Evolutionary conservation across 2,329 filamentous ascomycete species (phyloP).

Genomic region (Calonectria pseudoreteaudii): DNA sequence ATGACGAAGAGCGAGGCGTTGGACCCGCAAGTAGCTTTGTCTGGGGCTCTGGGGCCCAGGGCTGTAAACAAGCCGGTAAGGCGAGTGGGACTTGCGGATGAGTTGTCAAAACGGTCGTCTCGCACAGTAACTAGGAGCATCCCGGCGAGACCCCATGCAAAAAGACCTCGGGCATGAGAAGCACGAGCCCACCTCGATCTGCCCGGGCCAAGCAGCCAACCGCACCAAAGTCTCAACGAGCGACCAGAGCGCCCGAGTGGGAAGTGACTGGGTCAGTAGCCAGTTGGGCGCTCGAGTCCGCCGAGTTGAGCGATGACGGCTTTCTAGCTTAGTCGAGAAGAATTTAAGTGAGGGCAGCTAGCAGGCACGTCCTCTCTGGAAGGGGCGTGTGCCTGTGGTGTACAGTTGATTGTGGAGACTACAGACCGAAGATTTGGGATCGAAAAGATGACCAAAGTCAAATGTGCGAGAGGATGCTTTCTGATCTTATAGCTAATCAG

Average conservation of each 20-base stretch:
- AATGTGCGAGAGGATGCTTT: slow-evolving; percentile 35
- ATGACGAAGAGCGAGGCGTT: slow-evolving; percentile 46
- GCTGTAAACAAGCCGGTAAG: slow-evolving; percentile 31
- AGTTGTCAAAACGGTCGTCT: slow-evolving; percentile 52
- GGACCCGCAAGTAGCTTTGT: slow-evolving; percentile 40
- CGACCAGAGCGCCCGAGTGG: slow-evolving; percentile 35
- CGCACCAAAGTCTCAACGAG: slow-evolving; percentile 55
- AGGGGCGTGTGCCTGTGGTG: slow-evolving; percentile 13
- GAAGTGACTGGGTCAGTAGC: slow-evolving; percentile 33
- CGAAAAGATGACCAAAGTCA: slow-evolving; percentile 41
- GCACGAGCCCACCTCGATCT: slow-evolving; percentile 55
- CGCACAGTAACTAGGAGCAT: slow-evolving; percentile 54
- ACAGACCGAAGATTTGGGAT: slow-evolving; percentile 36
- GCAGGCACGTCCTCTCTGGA: slow-evolving; percentile 12
- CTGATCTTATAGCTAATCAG: slow-evolving; percentile 40
- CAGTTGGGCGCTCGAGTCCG: slow-evolving; percentile 38
- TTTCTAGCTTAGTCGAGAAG: slow-evolving; percentile 38
- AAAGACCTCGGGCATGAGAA: slow-evolving; percentile 53
- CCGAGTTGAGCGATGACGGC: slow-evolving; percentile 40
- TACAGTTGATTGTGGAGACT: slow-evolving; percentile 28
- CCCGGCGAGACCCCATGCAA: slow-evolving; percentile 52
- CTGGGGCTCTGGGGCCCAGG: slow-evolving; percentile 42
- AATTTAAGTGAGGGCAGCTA: slow-evolving; percentile 38
- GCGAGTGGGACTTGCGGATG: slow-evolving; percentile 47
- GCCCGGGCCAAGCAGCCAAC: slow-evolving; percentile 51